These are phyloP conservation scores for Erysimum cheiranthoides DNA, from an alignment of 345 rosid species.

Conservation along the genomic window DNA sequence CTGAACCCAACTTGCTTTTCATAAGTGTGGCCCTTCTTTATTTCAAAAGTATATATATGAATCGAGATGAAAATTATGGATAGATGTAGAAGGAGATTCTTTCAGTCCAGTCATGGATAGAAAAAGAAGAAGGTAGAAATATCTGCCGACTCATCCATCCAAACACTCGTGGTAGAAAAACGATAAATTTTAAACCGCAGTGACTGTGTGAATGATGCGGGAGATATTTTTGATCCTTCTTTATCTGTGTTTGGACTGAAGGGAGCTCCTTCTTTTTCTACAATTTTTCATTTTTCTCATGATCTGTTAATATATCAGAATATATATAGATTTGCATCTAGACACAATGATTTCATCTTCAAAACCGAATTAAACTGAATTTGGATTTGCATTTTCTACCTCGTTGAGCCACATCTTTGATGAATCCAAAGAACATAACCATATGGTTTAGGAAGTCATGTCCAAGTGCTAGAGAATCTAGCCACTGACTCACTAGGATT, in stretches of 20 bases:
- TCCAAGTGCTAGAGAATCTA: conserved; percentile 13
- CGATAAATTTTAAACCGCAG: conserved; percentile 36
- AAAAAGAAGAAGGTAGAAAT: conserved; percentile 61
- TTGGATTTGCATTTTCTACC: not conserved
- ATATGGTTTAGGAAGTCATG: conserved; percentile 1
- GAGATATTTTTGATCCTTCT: conserved; percentile 73
- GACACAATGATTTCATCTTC: not conserved
- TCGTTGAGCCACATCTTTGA: not conserved
- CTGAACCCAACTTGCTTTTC: conserved; percentile 3
- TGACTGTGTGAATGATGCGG: conserved; percentile 99
- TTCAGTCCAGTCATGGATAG: conserved; percentile 83
- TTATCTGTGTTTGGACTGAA: conserved; percentile 97
- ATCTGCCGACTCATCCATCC: conserved; percentile 99
- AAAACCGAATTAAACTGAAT: not conserved
- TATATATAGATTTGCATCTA: not conserved
- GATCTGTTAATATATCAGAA: not conserved
- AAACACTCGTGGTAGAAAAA: conserved; percentile 56
- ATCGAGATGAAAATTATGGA: not conserved
- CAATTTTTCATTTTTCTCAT: conserved; percentile 19
- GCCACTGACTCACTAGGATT: conserved; percentile 19
- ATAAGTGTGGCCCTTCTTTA: conserved; percentile 18
- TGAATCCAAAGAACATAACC: not conserved
- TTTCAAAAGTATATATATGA: conserved; percentile 11
- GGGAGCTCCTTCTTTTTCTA: conserved; percentile 88
- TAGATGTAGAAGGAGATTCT: conserved; percentile 71